Evolutionary conservation across 1,284 basidiomycete genomes (phyloP), one percentile per base, ranked within the genome.

Genomic region (Cutaneotrichosporon mucoides): DNA sequence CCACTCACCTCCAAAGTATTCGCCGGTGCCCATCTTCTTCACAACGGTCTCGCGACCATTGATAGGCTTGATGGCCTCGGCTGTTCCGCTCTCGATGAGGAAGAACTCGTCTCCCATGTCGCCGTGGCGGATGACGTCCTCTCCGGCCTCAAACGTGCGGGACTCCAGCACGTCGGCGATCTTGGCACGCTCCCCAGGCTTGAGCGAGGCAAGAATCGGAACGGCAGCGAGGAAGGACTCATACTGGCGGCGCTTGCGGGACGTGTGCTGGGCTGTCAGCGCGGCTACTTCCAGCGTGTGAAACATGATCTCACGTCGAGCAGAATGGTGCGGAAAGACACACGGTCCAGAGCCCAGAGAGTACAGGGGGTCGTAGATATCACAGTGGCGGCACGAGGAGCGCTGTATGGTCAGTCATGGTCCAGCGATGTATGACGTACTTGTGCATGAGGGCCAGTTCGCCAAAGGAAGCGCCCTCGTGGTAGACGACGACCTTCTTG

Each of bases 361-460:
- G 89, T 92, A 54, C 89, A 93, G 0, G 84, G 80, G 56, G 90
- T 86, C 42, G 89, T 86, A 4, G 94, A 88, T 36, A 97, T 79
- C 50, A 99, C 92, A 2, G 92, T 92, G 5, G 96, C 95, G 5
- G 93, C 92, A 51, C 95, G 89, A 37, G 92, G 92, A 69, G 96
- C 92, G 49, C 78, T 79, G 58, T 6, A n/a, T 24, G 24, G 45
- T 55, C 37, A 61, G 54, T 51, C 41, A 50, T 9, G n/a, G 12
- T 5, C 35, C 10, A 36, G 24, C 5, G 5, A 6, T 7, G 6
- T 7, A 34, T 48, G 12, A 75, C 78, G 62, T 59, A 79, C 78
- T 92, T 92, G 79, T 99, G 96, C 90, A 99, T 95, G 66, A 99
- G 80, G 37, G 96, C 96, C 52, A 99, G 83, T 79, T 99, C 96